Evolutionary conservation across 495 filamentous ascomycete genomes (phyloP), one percentile per base, ranked within the genome.

Genomic region (Geopyxis carbonaria): DNA sequence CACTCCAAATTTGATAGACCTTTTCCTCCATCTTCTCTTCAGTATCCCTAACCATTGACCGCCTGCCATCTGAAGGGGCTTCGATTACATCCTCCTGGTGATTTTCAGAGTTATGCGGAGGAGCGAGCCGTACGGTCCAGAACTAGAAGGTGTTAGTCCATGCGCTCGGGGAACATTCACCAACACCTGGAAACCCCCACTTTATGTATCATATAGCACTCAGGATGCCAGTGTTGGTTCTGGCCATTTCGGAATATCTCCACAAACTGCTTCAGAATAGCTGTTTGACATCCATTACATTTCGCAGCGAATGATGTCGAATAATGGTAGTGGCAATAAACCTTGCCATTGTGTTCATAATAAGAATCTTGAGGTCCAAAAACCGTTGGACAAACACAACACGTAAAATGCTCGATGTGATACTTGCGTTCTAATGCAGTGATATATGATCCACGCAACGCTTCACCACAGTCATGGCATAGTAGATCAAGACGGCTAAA

Each of bases 201-300:
- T 52, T 99, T 99, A 60, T 99, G 91, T 30, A 99, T 99, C 89
- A 95, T 99, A 58, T 99, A 99, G 59, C 91, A 99, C 57, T 99
- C 91, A 2, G 91, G 91, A 55, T 99, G 91, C 91, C 91, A 99
- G 51, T 99, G 91, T 56, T 99, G 91, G 54, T 95, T 93, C 55
- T 91, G 76, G 0, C 89, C 87, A 58, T 95, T 94, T 34, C 91
- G 74, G 60, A 85, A 95, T 44, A 99, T 94, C 59, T 99, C 89
- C 19, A 99, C 91, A 53, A 99, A 99, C 55, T 99, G 91, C 60
- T 99, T 99, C 15, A 99, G 66, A 40, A 99, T 99, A n/a, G 89
- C 78, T 4, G 84, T 93, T 45, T 92, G 83, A 54, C 91, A 99
- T 23, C 91, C 91, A 58, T 83, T 91, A 57, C 91, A 99, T 32